Evolutionary conservation across 192 early-diverging fungal species (phyloP).

Genomic region (Mortierella antarctica): DNA sequence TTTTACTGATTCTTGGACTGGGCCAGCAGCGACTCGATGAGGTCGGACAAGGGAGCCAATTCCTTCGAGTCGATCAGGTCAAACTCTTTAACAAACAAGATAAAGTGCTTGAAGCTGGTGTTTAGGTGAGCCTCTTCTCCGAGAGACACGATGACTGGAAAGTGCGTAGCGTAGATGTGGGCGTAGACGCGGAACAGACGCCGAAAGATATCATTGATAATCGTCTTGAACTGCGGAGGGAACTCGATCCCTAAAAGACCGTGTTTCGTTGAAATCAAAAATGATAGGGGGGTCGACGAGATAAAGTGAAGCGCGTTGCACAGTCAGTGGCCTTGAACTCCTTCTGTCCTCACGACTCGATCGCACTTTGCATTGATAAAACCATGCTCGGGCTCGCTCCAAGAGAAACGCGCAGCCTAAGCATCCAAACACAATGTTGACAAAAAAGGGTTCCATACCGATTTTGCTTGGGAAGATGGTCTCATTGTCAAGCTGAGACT

Average conservation of each 20-base stretch:
- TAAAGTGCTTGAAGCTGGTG: constrained; percentile 95
- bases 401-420: background rate
- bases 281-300: background rate
- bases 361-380: too few relatives aligned
- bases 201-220: constrained; percentile 83
- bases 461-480: constrained; percentile 87
- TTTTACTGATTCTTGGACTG: constrained; percentile 36
- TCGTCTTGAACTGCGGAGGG: constrained; percentile 72
- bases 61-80: constrained; percentile 88
- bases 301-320: too few relatives aligned
- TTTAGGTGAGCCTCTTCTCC: constrained; percentile 92
- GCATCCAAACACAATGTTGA: background rate
- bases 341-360: too few relatives aligned
- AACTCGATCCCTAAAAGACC: constrained; percentile 67
- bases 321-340: too few relatives aligned
- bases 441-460: constrained; percentile 44
- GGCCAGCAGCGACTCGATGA: constrained; percentile 60
- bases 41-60: constrained; percentile 77
- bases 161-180: constrained; percentile 92
- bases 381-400: background rate
- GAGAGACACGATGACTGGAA: constrained; percentile 75
- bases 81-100: constrained; percentile 91
- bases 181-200: constrained; percentile 94
- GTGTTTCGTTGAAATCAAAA: background rate
- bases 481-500: constrained; percentile 87